phyloP scores from a whole-genome alignment of 78 protist genomes.

The Blattamonas nauphoetae region DNA sequence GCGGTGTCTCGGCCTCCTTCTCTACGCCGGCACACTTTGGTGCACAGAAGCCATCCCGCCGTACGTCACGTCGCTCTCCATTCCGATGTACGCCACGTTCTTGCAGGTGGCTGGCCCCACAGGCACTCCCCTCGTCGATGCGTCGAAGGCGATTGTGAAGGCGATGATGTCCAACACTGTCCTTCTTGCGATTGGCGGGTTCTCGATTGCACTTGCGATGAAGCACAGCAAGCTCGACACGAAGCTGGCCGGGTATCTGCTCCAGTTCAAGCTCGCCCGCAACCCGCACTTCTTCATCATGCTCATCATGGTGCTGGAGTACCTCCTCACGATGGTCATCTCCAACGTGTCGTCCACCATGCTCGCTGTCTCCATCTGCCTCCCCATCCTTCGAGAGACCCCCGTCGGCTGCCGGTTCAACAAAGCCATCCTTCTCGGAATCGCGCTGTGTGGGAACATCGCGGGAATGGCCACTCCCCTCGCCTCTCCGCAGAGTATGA shows the following conservation, averaged over 20 bases:
- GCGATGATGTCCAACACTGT: background rate
- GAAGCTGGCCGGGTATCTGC: background rate
- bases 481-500: conserved; percentile 1
- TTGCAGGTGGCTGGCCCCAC: background rate
- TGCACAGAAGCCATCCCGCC: background rate
- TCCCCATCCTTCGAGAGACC: background rate
- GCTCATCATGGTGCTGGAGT: background rate
- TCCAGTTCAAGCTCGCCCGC: background rate
- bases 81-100: background rate
- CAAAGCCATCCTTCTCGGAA: background rate
- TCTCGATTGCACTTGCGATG: background rate
- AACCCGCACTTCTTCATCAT: background rate
- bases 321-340: background rate
- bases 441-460: conserved; percentile 1
- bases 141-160: background rate
- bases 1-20: conserved; percentile 7
- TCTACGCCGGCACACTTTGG: background rate
- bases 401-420: background rate
- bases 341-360: conserved; percentile 1
- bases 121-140: background rate
- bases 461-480: conserved; percentile 11
- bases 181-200: background rate
- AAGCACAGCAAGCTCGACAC: background rate
- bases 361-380: background rate
- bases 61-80: background rate